Percentiles rank a stretch among this genome's conserved stretches.
phyloP scores from a whole-genome alignment of 2,329 filamentous ascomycete genomes.

The Alternaria arbusti region DNA sequence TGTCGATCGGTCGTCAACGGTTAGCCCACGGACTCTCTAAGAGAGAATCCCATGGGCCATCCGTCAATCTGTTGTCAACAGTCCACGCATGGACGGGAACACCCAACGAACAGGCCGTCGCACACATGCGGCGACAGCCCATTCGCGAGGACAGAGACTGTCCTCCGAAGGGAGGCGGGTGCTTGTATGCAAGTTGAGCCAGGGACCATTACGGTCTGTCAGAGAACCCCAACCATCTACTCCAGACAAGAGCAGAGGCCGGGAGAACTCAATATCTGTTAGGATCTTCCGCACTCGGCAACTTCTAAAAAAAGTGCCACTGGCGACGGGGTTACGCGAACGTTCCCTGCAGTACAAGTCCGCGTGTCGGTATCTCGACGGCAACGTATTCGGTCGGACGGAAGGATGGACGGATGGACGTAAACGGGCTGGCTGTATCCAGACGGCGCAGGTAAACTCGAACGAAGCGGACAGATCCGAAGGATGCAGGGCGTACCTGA shows the following conservation, averaged over 20 bases:
- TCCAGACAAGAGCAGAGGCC: background rate
- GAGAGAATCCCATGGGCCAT: too few species aligned
- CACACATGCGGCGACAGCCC: background rate
- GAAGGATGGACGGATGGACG: too few species aligned
- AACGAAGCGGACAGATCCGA: constrained; percentile 2
- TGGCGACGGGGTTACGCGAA: constrained; percentile 26
- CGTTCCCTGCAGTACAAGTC: constrained; percentile 29
- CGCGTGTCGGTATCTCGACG: background rate
- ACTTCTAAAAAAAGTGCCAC: constrained; percentile 23
- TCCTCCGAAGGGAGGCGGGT: constrained; percentile 3
- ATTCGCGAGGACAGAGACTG: background rate
- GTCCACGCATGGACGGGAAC: background rate
- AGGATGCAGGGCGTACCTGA: constrained; percentile 16
- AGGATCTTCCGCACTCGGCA: constrained; percentile 36
- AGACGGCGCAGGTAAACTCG: constrained; percentile 8
- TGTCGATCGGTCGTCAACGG: too few species aligned
- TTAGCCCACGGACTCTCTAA: too few species aligned
- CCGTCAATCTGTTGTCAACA: background rate
- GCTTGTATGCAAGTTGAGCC: constrained; percentile 31
- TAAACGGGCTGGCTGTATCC: background rate
- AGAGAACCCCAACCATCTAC: constrained; percentile 15
- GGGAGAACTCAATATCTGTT: constrained; percentile 30
- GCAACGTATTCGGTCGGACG: background rate
- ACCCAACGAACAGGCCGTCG: background rate
- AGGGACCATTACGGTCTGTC: constrained; percentile 37